Base-by-base conservation (phyloP, 257 asterid species). In the Anisodus acutangulus region DNA sequence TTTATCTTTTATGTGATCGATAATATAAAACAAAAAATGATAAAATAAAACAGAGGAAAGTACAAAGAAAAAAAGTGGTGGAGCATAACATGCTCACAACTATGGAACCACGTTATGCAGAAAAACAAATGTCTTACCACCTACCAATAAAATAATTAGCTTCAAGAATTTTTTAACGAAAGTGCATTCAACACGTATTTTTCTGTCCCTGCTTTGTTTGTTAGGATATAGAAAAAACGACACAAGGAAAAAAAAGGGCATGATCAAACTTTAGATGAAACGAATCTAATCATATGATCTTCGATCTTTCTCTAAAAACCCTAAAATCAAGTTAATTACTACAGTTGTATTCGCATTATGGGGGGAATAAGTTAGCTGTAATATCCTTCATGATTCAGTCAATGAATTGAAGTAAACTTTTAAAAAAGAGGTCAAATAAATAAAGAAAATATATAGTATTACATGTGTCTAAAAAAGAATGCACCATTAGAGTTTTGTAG, bases 301-400 rank as follows among this genome's bases (percentile, higher is more conserved):
- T 22, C 26, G 26, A 22, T 22, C 26, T 22, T 22, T 51, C 22
- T 6, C 3, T 49, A 8, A 7, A 26, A 76, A 0, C 35, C 26
- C 63, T 0, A 7, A 76, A 76, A 51, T 51, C 63, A 76, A 31
- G 45, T 3, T 31, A 7, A 51, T 8, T 76, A 49, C 5, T 49
- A 74, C 62, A 76, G 81, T 76, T 76, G 81, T 76, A 76, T 76
- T 51, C 10, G 9, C 63, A 51, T 76, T 10, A 51, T 51, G 62
- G 45, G 19, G 63, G 62, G 51, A 76, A 76, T 51, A 26, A 76
- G 8, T 12, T 76, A 51, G 63, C 63, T 76, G 81, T 76, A 51
- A 51, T 74, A 74, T 22, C 45, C 13, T 72, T n/a, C 19, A 47
- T 9, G 80, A 19, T 72, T 71, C 6, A 72, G 10, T 12, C 10